phyloP scores from a whole-genome alignment of 176 grass and related monocot species.

The Triticum timopheevii region DNA sequence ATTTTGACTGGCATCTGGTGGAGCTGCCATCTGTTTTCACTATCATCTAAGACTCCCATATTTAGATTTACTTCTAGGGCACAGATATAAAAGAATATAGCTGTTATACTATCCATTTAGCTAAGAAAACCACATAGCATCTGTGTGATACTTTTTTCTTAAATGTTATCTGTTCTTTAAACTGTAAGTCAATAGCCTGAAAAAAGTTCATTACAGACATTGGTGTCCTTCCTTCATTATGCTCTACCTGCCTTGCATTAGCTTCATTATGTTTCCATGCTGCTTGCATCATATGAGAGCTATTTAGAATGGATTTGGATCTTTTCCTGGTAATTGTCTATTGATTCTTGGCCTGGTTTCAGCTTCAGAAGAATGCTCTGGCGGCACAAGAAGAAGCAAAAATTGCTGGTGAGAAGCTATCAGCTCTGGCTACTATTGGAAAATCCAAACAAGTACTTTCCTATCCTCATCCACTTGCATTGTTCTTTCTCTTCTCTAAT shows the following conservation, averaged over 20 bases:
- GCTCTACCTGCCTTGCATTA: slow-evolving; percentile 11
- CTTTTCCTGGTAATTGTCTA: neutral
- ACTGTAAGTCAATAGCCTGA: neutral
- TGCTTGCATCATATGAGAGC: neutral
- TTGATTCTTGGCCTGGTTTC: slow-evolving; percentile 31
- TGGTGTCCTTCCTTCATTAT: slow-evolving; percentile 17
- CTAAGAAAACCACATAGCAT: neutral
- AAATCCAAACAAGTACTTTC: slow-evolving; percentile 48
- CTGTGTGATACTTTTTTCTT: neutral
- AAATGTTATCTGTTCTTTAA: neutral
- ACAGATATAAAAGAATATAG: neutral
- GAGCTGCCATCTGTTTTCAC: neutral
- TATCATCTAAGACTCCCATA: neutral
- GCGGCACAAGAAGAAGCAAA: slow-evolving; percentile 60
- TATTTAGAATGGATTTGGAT: slow-evolving; percentile 8
- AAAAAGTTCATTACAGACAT: neutral
- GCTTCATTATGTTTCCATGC: slow-evolving; percentile 11
- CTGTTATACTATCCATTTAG: neutral
- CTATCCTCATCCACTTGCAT: slow-evolving; percentile 23
- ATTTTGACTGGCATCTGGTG: neutral
- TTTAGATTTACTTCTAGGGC: neutral
- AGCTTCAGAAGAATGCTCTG: slow-evolving; percentile 64
- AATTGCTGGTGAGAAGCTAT: slow-evolving; percentile 51
- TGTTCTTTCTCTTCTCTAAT: slow-evolving; percentile 1
- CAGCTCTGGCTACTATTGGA: slow-evolving; percentile 22